Evolutionary conservation across 352 stramenopile species (phyloP).

Genomic region (Phytopythium kandeliae): DNA sequence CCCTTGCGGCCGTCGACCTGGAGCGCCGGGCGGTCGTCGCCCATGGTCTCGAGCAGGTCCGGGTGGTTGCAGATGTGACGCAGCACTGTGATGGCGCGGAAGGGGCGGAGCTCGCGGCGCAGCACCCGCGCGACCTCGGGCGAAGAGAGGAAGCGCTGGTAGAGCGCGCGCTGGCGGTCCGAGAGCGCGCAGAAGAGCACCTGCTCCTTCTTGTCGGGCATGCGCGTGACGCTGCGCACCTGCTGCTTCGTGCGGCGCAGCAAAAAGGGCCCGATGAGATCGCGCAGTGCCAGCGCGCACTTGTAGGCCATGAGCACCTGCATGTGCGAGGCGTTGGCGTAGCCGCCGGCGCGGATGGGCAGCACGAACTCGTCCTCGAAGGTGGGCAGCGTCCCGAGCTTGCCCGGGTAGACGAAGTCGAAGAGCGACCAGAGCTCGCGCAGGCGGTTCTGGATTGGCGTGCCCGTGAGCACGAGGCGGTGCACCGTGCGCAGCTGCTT

Average conservation of each 20-base stretch:
- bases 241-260: conserved; percentile 95
- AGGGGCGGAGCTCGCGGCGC: conserved; percentile 70
- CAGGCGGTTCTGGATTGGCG: conserved; percentile 93
- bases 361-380: conserved; percentile 98
- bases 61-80: conserved; percentile 99
- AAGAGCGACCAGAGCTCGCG: conserved; percentile 98
- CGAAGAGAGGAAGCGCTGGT: conserved; percentile 91
- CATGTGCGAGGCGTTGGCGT: conserved; percentile 90
- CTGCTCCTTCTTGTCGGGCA: conserved; percentile 98
- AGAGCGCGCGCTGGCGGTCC: conserved; percentile 82
- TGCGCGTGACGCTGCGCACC: conserved; percentile 84
- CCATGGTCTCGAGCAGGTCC: conserved; percentile 85
- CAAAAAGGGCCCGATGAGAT: conserved; percentile 97
- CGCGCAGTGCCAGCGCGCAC: conserved; percentile 93
- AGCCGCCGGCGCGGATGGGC: conserved; percentile 94
- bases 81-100: conserved; percentile 93
- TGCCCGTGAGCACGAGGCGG: conserved; percentile 91
- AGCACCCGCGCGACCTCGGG: conserved; percentile 91
- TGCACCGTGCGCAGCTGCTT: conserved; percentile 90
- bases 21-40: too few relatives aligned
- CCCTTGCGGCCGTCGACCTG: too few relatives aligned
- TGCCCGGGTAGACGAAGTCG: conserved; percentile 98
- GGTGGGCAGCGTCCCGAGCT: conserved; percentile 94
- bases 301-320: conserved; percentile 97
- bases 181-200: conserved; percentile 97